Conservation (phyloP, 192 early-diverging fungal genomes). For the Linnemannia zychae region DNA sequence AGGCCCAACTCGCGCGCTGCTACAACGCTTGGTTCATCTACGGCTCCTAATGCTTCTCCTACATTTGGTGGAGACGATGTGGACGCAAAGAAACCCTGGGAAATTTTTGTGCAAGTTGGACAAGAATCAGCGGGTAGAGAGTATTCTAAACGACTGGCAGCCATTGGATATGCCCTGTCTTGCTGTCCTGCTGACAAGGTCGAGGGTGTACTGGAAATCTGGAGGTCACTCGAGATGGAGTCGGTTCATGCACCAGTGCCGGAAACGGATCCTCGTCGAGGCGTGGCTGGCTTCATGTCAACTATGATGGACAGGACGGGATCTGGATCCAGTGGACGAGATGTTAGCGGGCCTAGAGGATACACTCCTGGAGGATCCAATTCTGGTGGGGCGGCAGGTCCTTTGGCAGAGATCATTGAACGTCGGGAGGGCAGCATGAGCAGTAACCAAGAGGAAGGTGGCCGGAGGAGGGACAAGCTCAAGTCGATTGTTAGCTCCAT, state of each 20-base stretch:
- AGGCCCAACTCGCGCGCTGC: constrained; percentile 24
- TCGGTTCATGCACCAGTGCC: constrained; percentile 39
- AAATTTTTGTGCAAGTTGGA: constrained; percentile 57
- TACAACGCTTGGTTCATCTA: not conserved
- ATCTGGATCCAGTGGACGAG: constrained; percentile 14
- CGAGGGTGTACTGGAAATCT: constrained; percentile 45
- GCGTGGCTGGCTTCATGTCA: constrained; percentile 50
- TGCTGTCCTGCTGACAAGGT: constrained; percentile 64
- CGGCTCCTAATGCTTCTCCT: not conserved
- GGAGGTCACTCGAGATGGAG: constrained; percentile 51
- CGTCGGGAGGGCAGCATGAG: constrained; percentile 16
- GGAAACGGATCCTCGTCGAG: constrained; percentile 41
- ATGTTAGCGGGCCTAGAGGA: constrained; percentile 4
- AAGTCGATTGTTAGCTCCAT: constrained; percentile 51
- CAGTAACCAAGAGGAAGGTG: constrained; percentile 31
- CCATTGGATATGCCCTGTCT: constrained; percentile 67
- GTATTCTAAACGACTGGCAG: constrained; percentile 59
- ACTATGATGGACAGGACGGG: constrained; percentile 41
- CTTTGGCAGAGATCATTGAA: constrained; percentile 45
- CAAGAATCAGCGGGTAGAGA: constrained; percentile 40
- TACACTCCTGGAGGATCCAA: constrained; percentile 14
- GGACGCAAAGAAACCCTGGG: constrained; percentile 60
- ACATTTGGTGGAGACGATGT: constrained; percentile 40
- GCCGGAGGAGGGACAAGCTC: constrained; percentile 46
- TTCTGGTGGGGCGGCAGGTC: constrained; percentile 17